Percentiles rank a stretch among this genome's conserved stretches.
Conservation (phyloP, 306 rosid species). For the Oxytropis ochrocephala region DNA sequence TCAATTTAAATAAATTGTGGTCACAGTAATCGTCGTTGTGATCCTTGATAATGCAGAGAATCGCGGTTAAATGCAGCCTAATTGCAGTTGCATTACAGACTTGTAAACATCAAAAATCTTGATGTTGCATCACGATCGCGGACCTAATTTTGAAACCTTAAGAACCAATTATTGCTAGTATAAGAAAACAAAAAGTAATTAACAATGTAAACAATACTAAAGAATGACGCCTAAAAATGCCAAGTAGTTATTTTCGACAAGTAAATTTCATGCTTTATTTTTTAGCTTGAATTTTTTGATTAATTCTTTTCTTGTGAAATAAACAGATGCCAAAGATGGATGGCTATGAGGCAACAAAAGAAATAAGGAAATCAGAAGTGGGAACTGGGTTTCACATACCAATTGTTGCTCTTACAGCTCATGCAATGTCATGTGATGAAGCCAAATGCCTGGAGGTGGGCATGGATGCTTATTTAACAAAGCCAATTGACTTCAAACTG, state of each 20-base stretch:
- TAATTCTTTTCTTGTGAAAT: not conserved
- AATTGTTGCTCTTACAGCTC: constrained; percentile 93
- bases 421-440: constrained; percentile 98
- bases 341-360: constrained; percentile 93
- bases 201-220: not conserved
- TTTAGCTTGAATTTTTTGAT: not conserved
- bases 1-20: not conserved
- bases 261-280: not conserved
- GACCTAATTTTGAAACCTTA: not conserved
- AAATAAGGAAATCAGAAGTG: constrained; percentile 74
- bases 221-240: not conserved
- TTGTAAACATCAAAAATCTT: too few species aligned
- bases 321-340: constrained; percentile 99
- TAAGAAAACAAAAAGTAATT: not conserved
- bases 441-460: constrained; percentile 94
- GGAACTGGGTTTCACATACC: constrained; percentile 73
- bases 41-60: too few species aligned
- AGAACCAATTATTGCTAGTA: not conserved
- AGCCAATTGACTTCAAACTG: constrained; percentile 87
- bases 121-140: too few species aligned
- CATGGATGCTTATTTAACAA: constrained; percentile 92
- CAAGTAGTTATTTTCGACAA: not conserved
- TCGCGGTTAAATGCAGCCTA: too few species aligned
- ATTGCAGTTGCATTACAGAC: too few species aligned
- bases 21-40: too few species aligned